Base-by-base conservation (phyloP, 345 rosid genomes). In the thale cress (Arabidopsis thaliana) region DNA sequence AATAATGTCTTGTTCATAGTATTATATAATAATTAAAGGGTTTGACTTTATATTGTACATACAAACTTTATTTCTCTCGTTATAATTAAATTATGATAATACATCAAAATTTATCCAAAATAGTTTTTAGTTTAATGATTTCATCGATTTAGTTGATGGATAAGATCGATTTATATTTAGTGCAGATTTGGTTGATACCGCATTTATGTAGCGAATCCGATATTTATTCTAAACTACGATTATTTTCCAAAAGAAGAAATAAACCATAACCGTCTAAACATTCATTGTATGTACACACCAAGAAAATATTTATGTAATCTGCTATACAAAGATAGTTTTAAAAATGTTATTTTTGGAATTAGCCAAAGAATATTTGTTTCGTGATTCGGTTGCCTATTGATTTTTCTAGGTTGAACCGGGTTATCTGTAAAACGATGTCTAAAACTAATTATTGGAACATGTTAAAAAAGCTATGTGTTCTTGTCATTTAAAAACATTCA, bases 1-100 rank as follows among this genome's bases (percentile, higher is more conserved):
- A 12, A 68, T 61, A 50, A 59, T 67, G 28, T 51, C 28, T 37
- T 23, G n/a, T 38, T 12, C 0, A 24, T 50, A n/a, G 59, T 24
- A 13, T 24, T 42, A 30, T 53, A 14, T 68, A 49, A 22, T 70
- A 48, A 42, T 32, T 5, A 23, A 14, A 11, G 60, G 37, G 42
- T 65, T 72, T 74, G 78, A 64, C 57, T 46, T 73, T 45, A 5
- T 16, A 8, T 33, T 38, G 13, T n/a, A 55, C 24, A 24, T 9
- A 45, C 4, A 45, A 7, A 3, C 60, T 22, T 7, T 62, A 59
- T 83, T 79, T 59, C 83, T 53, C 41, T 64, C 22, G 42, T 23
- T 52, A 24, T 41, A 62, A 69, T 44, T 8, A 23, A 44, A 3
- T 58, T 56, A 42, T 11, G 8, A 56, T 3, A 30, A 42, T 28